Conservation (phyloP, 164 flowering plant genomes). For the Akebia trifoliata region DNA sequence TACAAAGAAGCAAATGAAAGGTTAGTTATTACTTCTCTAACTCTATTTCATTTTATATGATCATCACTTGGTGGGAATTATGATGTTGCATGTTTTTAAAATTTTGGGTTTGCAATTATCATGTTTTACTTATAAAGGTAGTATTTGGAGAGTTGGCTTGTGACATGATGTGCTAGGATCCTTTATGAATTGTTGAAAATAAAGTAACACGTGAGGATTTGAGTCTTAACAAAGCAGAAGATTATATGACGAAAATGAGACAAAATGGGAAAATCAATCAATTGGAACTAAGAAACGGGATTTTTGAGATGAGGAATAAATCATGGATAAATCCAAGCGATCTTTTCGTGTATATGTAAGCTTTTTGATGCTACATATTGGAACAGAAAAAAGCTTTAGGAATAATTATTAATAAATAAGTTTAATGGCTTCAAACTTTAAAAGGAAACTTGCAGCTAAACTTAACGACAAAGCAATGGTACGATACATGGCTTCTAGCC, state of each 20-base stretch:
- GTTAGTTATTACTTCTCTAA: constrained; percentile 30
- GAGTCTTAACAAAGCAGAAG: neutral
- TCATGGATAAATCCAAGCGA: no score
- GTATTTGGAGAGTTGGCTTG: no score
- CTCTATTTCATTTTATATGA: constrained; percentile 1
- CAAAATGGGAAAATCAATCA: neutral
- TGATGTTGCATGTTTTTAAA: neutral
- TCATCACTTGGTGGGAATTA: neutral
- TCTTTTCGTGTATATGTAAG: no score
- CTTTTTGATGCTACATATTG: neutral
- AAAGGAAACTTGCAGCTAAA: neutral
- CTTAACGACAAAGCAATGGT: neutral
- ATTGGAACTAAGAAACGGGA: no score
- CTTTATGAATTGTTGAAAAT: no score
- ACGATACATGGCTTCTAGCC: no score
- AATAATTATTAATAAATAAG: neutral
- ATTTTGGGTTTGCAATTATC: neutral
- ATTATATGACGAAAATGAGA: neutral
- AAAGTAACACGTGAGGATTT: no score
- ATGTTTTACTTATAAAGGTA: no score
- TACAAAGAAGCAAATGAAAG: constrained; percentile 67
- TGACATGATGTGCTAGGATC: no score
- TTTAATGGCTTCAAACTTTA: neutral
- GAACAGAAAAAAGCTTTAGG: neutral
- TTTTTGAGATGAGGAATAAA: no score